A percentile compares a stretch with the other conserved stretches of the same genome.
Conservation (phyloP, 1,139 yeast genomes). For the Suhomyces bribrorum region DNA sequence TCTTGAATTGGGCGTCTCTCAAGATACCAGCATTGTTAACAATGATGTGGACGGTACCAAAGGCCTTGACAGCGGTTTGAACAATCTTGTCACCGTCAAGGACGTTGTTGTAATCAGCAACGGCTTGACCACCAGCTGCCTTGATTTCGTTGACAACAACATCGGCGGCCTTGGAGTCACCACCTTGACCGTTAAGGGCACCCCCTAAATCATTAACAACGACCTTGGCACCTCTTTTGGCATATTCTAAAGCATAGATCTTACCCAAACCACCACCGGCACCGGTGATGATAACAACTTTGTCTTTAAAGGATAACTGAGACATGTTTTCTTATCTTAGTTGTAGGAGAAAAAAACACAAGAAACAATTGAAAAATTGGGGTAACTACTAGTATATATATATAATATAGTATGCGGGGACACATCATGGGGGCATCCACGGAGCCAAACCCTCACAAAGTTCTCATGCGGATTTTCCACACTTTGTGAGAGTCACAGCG, state of each 20-base stretch:
- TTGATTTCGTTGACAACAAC: constrained; percentile 83
- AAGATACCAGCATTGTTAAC: constrained; percentile 95
- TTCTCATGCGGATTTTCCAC: background rate
- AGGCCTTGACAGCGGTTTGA: constrained; percentile 80
- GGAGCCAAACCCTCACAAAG: background rate
- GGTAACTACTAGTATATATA: constrained; percentile 7
- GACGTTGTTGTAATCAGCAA: constrained; percentile 92
- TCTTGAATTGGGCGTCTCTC: constrained; percentile 73
- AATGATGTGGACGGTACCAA: constrained; percentile 86
- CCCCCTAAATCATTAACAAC: constrained; percentile 96
- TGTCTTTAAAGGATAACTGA: constrained; percentile 60
- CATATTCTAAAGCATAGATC: constrained; percentile 84
- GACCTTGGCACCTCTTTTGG: constrained; percentile 85
- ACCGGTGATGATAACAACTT: constrained; percentile 91
- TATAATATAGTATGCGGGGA: constrained; percentile 11
- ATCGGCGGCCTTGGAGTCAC: constrained; percentile 75
- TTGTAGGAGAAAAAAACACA: constrained; percentile 1
- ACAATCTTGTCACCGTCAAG: constrained; percentile 84
- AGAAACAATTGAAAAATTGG: constrained; percentile 2
- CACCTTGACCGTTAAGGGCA: constrained; percentile 69
- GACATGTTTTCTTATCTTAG: constrained; percentile 26
- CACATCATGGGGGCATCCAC: background rate
- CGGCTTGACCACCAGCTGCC: constrained; percentile 78
- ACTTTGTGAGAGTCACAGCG: background rate
- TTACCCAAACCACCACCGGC: constrained; percentile 98